phyloP scores from a whole-genome alignment of 2,329 filamentous ascomycete species.

The Atkinsonella hypoxylon region DNA sequence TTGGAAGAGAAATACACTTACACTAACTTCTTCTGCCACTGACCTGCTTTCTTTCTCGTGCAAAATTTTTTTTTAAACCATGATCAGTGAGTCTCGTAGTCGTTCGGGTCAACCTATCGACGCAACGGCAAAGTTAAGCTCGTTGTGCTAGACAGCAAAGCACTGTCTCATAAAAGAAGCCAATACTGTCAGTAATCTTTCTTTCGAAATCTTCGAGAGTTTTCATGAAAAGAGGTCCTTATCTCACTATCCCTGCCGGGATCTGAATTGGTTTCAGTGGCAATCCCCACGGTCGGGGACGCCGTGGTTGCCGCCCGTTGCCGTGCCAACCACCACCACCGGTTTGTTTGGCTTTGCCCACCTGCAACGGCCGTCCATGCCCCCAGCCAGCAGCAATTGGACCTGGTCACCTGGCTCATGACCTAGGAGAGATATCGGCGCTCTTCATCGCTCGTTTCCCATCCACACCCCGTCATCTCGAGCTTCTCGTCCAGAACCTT shows the following conservation, averaged over 20 bases:
- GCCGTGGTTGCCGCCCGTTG: conserved; percentile 1
- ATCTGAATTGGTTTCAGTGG: too few relatives aligned
- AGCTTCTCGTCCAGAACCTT: background rate
- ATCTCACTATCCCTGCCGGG: too few relatives aligned
- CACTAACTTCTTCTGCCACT: background rate
- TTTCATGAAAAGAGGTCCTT: too few relatives aligned
- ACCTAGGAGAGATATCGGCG: background rate
- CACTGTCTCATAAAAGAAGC: too few relatives aligned
- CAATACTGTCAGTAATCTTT: too few relatives aligned
- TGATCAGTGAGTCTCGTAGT: too few relatives aligned
- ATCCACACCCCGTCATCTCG: background rate
- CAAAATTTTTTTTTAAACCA: too few relatives aligned
- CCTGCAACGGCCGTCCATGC: background rate
- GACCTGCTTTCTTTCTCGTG: background rate
- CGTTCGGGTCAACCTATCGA: too few relatives aligned
- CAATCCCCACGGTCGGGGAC: background rate
- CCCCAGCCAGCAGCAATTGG: background rate
- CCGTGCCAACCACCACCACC: conserved; percentile 4
- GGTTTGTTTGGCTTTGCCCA: conserved; percentile 1
- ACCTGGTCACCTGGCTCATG: background rate
- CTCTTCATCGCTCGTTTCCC: background rate
- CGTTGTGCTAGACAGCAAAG: too few relatives aligned
- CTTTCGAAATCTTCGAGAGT: too few relatives aligned
- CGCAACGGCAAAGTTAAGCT: too few relatives aligned
- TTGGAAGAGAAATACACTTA: background rate